A percentile compares a stretch with the other conserved stretches of the same genome.
phyloP scores from a whole-genome alignment of 164 flowering plant genomes.

The Amborella trichopoda region DNA sequence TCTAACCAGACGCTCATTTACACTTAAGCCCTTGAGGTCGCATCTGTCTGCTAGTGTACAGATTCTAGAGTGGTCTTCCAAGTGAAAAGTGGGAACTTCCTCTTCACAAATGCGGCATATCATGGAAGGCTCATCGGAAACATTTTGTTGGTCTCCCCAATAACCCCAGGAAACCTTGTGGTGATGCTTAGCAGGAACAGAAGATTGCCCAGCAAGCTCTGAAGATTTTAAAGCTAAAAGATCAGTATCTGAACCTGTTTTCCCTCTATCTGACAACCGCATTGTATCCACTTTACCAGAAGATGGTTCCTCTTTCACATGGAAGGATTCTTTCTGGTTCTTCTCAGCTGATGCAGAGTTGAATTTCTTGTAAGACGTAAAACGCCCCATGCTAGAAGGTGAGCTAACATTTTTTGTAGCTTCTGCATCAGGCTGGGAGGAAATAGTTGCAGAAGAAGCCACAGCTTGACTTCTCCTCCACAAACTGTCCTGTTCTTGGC shows the following conservation, averaged over 20 bases:
- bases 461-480: conserved; percentile 39
- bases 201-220: conserved; percentile 36
- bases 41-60: conserved; percentile 96
- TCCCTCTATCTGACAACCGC: conserved; percentile 13
- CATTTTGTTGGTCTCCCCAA: conserved; percentile 73
- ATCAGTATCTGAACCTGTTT: conserved; percentile 26
- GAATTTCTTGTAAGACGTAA: conserved; percentile 85
- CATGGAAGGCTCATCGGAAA: conserved; percentile 67
- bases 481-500: conserved; percentile 79
- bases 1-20: conserved; percentile 76
- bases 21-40: conserved; percentile 89
- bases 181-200: conserved; percentile 52
- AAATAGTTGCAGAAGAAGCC: conserved; percentile 15
- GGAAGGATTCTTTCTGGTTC: conserved; percentile 30
- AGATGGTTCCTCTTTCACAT: conserved; percentile 24
- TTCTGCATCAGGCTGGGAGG: conserved; percentile 24
- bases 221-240: conserved; percentile 25
- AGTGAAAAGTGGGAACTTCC: conserved; percentile 78
- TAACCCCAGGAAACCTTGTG: conserved; percentile 91
- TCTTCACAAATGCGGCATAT: conserved; percentile 99
- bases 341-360: conserved; percentile 69
- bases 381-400: conserved; percentile 45
- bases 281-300: conserved; percentile 26
- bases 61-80: conserved; percentile 92
- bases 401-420: conserved; percentile 34